Base-by-base conservation (phyloP, 805 yeast genomes). In the Kodamaea jinghongensis region DNA sequence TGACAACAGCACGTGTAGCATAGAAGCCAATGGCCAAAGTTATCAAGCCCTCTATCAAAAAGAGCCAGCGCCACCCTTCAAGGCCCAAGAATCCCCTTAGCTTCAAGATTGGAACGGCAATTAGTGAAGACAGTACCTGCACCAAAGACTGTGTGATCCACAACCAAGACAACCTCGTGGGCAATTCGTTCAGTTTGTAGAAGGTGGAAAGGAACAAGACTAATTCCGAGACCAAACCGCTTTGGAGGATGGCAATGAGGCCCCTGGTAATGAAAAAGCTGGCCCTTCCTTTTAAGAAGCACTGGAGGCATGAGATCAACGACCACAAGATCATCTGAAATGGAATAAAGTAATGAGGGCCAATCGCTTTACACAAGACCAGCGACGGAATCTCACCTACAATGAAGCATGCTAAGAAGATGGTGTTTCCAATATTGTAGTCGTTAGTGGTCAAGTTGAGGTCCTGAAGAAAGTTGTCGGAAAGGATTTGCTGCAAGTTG, bases 151-250 rank as follows among this genome's bases (percentile, higher is more conserved):
- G 64, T 3, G 83, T 70, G 14, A 78, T 70, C 73, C 82, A 82
- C 53, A 83, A 80, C 51, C 70, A 71, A 0, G 84, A 74, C 23
- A 81, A 60, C 38, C 88, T 63, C 14, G 78, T 56, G 1, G 85
- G 69, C 14, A 83, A 63, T 56, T 83, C 88, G 20, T 65, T 56
- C 27, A 74, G 55, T 6, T 78, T 83, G 62, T 76, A 83, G 60
- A 81, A 83, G 55, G 80, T 81, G 1, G 83, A 74, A 55, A 83
- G 61, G 78, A 82, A 83, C 33, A 81, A 59, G 39, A 76, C 71
- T 28, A 75, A 60, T 49, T 81, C 87, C 27, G 83, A 81, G 37
- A 83, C 80, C 28, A 56, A 54, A 1, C 60, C 61, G 27, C 61
- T 58, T 28, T 56, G 60, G 23, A 55, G 44, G 8, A 47, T 41